Evolutionary conservation across 352 stramenopile genomes (phyloP), one percentile per base, ranked within the genome.

Genomic region (Globisporangium nunn): DNA sequence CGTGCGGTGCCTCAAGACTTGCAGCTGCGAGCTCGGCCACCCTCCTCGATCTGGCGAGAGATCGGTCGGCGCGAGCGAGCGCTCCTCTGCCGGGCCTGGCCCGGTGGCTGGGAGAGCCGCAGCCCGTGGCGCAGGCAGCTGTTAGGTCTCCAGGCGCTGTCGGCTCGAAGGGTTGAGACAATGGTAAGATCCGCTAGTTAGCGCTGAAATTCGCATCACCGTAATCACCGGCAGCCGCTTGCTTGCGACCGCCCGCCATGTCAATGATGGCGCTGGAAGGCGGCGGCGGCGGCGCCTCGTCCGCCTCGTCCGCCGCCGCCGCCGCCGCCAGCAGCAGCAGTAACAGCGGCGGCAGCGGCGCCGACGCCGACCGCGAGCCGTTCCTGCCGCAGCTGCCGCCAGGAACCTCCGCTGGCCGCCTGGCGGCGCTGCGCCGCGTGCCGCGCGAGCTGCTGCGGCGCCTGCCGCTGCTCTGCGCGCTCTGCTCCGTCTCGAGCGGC

Each of bases 401-500:
- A n/a, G 54, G 33, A 23, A 50, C 29, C 7, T 11, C 47, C 15
- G 47, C 18, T 5, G 30, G 14, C 5, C 30, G 47, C 7, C 29
- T 31, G 14, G 53, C 43, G 35, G 45, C 37, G 33, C 28, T 61
- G 47, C 55, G 37, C 8, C 55, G 55, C 55, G 17, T 54, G 37
- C 55, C 49, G 29, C 28, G 47, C 33, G 55, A 61, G 37, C 17
- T 54, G 28, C 23, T 50, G 28, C 55, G 30, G 6, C 55, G 55
- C 37, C 28, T 37, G 28, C 35, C 48, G 47, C 47, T 61, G 47
- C 37, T 54, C 46, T 61, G 47, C 29, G 55, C 55, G 28, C 46
- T 61, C 55, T 61, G 55, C 55, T 61, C 55, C 17, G 44, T 57
- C 40, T 62, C 57, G 40, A 53, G 57, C 17, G 50, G 73, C 43